Base-by-base conservation (phyloP, 495 filamentous ascomycete species). In the Lichina pygmaea region DNA sequence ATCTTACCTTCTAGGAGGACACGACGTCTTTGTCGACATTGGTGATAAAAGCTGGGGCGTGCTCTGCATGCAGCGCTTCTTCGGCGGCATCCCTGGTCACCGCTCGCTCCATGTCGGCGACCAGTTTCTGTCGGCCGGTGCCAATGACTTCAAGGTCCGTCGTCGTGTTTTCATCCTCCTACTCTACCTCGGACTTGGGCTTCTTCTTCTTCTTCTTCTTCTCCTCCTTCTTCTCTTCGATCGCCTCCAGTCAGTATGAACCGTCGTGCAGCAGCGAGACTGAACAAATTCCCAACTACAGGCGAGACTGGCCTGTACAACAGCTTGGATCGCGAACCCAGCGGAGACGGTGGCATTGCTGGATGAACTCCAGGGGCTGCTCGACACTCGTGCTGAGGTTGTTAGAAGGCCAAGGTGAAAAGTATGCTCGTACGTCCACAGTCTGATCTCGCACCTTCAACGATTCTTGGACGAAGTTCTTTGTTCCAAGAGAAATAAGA, bases 21-120 rank as follows among this genome's bases (percentile, higher is more conserved):
- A 91, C 47, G 85, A 95, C 55, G 83, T 94, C 17, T 99, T 99
- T 55, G 86, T 99, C 36, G 91, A 99, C 60, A 94, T 99, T 52
- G 91, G 91, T 43, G 91, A 99, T 58, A 99, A 99, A 57, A 78
- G 77, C 38, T 86, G 82, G 75, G 91, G 91, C 48, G 91, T 99
- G 17, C 63, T 79, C 9, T 82, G 79, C 0, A 93, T 83, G 47
- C 89, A 95, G 63, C 66, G 71, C n/a, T 99, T 84, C 62, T 92
- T 95, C 53, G 81, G 76, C 6, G 71, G 68, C 8, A 76, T 81
- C 44, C 66, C 70, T 37, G 73, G 67, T 11, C 58, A 62, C 41
- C 71, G 68, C 50, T 59, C 57, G n/a, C 60, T 93, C 42, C 86
- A 94, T 57, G 77, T 93, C 32, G 84, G 86, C 31, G 89, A 99